These are phyloP conservation scores for Tylopilus cervinicoccineus DNA, from an alignment of 768 basidiomycete genomes.

Conservation along the genomic window DNA sequence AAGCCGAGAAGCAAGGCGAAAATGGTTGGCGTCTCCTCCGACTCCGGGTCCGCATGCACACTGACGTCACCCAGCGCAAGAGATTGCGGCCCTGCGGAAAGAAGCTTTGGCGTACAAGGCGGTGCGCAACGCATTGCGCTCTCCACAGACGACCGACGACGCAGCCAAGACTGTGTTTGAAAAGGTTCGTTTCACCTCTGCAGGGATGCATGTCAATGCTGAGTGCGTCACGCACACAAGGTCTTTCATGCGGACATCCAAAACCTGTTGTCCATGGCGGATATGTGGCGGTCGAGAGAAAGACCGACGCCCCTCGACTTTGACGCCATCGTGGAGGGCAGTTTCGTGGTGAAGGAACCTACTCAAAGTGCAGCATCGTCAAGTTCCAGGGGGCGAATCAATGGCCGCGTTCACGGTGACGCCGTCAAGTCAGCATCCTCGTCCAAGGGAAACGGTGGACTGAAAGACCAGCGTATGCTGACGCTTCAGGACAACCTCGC, in stretches of 20 bases:
- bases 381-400: slow-evolving; percentile 21
- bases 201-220: not conserved
- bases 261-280: slow-evolving; percentile 86
- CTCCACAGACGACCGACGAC: slow-evolving; percentile 33
- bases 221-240: slow-evolving; percentile 36
- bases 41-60: not conserved
- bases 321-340: slow-evolving; percentile 63
- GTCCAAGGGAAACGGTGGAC: slow-evolving; percentile 26
- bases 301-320: slow-evolving; percentile 83
- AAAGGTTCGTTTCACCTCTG: slow-evolving; percentile 52
- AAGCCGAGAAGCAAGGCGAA: slow-evolving; percentile 90
- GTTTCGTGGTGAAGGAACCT: slow-evolving; percentile 46
- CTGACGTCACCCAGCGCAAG: slow-evolving; percentile 54
- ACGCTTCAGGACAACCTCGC: slow-evolving; percentile 76
- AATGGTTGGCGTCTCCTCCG: slow-evolving; percentile 55
- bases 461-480: slow-evolving; percentile 82
- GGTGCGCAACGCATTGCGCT: slow-evolving; percentile 69
- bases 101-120: slow-evolving; percentile 85
- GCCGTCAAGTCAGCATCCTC: slow-evolving; percentile 1
- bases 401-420: slow-evolving; percentile 23
- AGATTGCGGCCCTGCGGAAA: slow-evolving; percentile 85
- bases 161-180: slow-evolving; percentile 75
- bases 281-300: slow-evolving; percentile 95
- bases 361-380: slow-evolving; percentile 11
- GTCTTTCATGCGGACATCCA: slow-evolving; percentile 86